These are phyloP conservation scores for Davidsoniella neocaledoniae DNA, from an alignment of 2,329 filamentous ascomycete genomes.

Conservation along the genomic window DNA sequence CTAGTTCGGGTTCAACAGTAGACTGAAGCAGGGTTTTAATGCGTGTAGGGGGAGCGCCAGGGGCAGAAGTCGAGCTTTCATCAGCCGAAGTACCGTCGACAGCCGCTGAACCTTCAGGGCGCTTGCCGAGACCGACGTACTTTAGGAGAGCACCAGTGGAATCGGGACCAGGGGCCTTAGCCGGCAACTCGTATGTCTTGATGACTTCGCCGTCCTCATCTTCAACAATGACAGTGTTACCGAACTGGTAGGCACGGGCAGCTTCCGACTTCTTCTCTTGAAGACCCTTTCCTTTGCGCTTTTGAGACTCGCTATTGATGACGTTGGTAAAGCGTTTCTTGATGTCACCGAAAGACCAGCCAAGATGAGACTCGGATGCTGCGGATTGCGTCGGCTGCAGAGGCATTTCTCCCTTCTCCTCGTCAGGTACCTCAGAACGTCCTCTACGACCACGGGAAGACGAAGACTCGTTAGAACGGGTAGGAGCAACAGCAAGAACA, in stretches of 20 bases:
- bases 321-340: slow-evolving; percentile 35
- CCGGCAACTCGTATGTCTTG: slow-evolving; percentile 63
- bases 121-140: slow-evolving; percentile 33
- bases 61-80: slow-evolving; percentile 16
- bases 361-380: slow-evolving; percentile 13
- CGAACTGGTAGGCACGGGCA: slow-evolving; percentile 72
- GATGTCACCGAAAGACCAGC: slow-evolving; percentile 24
- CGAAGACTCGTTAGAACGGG: slow-evolving; percentile 14
- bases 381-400: slow-evolving; percentile 2
- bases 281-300: slow-evolving; percentile 44
- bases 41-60: slow-evolving; percentile 12
- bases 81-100: slow-evolving; percentile 4
- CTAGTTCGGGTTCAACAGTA: slow-evolving; percentile 33
- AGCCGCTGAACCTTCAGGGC: slow-evolving; percentile 6
- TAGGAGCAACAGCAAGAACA: slow-evolving; percentile 51
- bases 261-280: slow-evolving; percentile 44
- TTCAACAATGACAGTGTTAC: slow-evolving; percentile 77
- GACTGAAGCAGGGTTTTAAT: slow-evolving; percentile 21
- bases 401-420: slow-evolving; percentile 14
- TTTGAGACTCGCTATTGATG: slow-evolving; percentile 42
- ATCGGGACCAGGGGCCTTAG: slow-evolving; percentile 20
- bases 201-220: slow-evolving; percentile 76
- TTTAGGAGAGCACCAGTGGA: slow-evolving; percentile 28
- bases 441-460: not conserved
- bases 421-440: slow-evolving; percentile 12